Evolutionary conservation across 768 basidiomycete genomes (phyloP).

Genomic region (Boletus sp.): DNA sequence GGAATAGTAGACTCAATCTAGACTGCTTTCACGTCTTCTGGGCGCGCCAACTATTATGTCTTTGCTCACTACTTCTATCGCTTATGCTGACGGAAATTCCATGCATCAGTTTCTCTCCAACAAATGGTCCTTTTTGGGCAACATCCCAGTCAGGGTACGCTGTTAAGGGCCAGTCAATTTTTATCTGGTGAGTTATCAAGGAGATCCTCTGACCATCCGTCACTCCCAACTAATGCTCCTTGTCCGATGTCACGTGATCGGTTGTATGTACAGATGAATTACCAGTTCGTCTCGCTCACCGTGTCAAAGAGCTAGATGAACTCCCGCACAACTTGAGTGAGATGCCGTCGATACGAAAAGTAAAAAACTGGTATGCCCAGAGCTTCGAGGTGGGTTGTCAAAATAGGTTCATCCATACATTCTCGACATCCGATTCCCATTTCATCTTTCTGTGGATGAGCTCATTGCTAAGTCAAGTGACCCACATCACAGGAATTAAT

Average conservation of each 20-base stretch:
- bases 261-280: constrained; percentile 66
- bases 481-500: constrained; percentile 71
- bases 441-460: not conserved
- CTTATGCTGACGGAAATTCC: constrained; percentile 6
- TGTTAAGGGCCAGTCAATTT: constrained; percentile 90
- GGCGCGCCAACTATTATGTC: not conserved
- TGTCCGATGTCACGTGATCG: not conserved
- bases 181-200: constrained; percentile 55
- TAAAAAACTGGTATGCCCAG: constrained; percentile 99
- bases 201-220: not conserved
- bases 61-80: not conserved
- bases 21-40: not conserved
- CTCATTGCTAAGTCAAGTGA: not conserved
- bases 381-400: constrained; percentile 82
- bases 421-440: not conserved
- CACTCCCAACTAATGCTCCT: not conserved
- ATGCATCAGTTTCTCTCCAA: constrained; percentile 80
- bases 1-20: too few relatives aligned
- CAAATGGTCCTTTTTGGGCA: constrained; percentile 99
- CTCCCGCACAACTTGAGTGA: constrained; percentile 87
- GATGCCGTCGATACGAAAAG: constrained; percentile 91
- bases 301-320: constrained; percentile 93
- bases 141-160: constrained; percentile 91
- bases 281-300: constrained; percentile 91
- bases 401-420: not conserved